Conservation (phyloP, 2,329 filamentous ascomycete genomes). For the Phialemonium atrogriseum region DNA sequence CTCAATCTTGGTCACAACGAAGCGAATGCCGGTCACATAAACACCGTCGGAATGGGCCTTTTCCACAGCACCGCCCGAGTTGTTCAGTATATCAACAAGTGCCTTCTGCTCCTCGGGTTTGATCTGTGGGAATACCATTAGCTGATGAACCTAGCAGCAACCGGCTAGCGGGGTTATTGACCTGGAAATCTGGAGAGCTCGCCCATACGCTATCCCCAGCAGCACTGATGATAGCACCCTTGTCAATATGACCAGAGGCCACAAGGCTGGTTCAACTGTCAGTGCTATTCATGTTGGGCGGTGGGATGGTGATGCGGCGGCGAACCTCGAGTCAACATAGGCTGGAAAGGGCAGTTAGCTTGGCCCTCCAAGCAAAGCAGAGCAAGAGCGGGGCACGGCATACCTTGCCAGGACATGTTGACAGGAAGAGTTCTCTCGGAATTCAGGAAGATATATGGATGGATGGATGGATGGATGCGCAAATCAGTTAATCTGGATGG, state of each 20-base stretch:
- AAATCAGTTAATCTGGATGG: too few relatives aligned
- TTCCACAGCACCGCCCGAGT: conserved; percentile 42
- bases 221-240: conserved; percentile 74
- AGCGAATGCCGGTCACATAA: conserved; percentile 69
- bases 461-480: background rate
- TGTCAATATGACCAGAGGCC: conserved; percentile 69
- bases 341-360: conserved; percentile 29
- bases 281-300: background rate
- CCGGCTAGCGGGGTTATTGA: conserved; percentile 38
- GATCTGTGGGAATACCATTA: conserved; percentile 37
- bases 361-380: conserved; percentile 6
- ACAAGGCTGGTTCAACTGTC: conserved; percentile 55
- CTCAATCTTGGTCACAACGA: conserved; percentile 66
- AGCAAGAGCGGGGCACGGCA: conserved; percentile 18
- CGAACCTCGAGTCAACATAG: conserved; percentile 44
- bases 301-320: background rate
- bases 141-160: too few relatives aligned
- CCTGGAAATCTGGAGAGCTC: conserved; percentile 59
- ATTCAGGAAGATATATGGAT: background rate
- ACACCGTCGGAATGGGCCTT: conserved; percentile 65
- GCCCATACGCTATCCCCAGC: conserved; percentile 81
- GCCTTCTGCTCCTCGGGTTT: conserved; percentile 51
- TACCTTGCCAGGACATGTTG: conserved; percentile 72
- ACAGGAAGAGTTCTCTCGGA: conserved; percentile 6
- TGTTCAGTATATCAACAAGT: conserved; percentile 44